Percentiles rank a stretch among this genome's conserved stretches.
Evolutionary conservation across 495 filamentous ascomycete genomes (phyloP).

Genomic region (Trypethelium eluteriae): DNA sequence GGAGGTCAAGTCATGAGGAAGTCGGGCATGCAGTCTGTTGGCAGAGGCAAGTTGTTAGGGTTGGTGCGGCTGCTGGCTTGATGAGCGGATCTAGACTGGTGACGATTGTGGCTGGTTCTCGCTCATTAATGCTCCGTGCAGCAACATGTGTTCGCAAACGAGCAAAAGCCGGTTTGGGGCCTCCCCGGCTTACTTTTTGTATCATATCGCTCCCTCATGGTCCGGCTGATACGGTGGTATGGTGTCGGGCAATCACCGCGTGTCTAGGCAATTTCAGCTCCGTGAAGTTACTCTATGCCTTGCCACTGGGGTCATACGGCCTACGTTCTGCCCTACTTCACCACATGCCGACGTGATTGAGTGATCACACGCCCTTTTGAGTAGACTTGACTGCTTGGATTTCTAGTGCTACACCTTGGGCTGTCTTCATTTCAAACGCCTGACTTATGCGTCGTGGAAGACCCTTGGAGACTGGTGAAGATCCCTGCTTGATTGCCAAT

Average conservation of each 20-base stretch:
- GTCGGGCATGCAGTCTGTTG: background rate
- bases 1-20: constrained; percentile 5
- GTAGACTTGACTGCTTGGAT: background rate
- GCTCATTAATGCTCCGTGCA: background rate
- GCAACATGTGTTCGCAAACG: background rate
- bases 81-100: background rate
- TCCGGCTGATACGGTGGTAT: background rate
- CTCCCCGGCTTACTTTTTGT: too few relatives aligned
- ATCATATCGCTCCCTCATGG: background rate
- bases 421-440: too few relatives aligned
- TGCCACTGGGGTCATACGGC: background rate
- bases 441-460: too few relatives aligned
- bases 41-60: constrained; percentile 4
- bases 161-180: too few relatives aligned
- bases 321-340: background rate
- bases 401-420: too few relatives aligned
- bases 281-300: background rate
- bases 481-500: too few relatives aligned
- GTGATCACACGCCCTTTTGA: background rate
- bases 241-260: background rate
- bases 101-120: constrained; percentile 10
- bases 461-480: too few relatives aligned
- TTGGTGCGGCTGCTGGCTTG: background rate
- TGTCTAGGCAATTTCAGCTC: background rate
- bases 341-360: constrained; percentile 3